These are phyloP conservation scores for Lachancea lanzarotensis DNA, from an alignment of 805 yeast species.

Conservation along the genomic window DNA sequence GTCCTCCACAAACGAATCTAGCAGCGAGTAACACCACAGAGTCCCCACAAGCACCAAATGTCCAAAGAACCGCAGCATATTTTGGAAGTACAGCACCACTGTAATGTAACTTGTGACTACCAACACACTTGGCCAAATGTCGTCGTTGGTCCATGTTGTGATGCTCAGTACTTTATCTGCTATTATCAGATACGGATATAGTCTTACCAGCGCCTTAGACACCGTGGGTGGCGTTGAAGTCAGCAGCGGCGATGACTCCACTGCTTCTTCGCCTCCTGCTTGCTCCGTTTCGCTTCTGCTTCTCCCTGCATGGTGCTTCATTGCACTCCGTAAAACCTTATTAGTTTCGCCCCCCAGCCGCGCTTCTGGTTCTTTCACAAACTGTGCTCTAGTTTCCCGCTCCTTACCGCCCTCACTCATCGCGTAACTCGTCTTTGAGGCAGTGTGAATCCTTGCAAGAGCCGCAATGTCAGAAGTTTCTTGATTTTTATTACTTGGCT, in stretches of 20 bases:
- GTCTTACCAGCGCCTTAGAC: slow-evolving; percentile 69
- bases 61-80: slow-evolving; percentile 72
- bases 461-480: neutral
- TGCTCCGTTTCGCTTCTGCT: slow-evolving; percentile 8
- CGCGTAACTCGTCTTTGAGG: neutral
- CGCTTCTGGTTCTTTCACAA: slow-evolving; percentile 18
- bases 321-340: slow-evolving; percentile 22
- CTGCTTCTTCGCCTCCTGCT: slow-evolving; percentile 13
- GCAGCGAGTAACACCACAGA: slow-evolving; percentile 51
- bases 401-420: slow-evolving; percentile 11
- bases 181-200: slow-evolving; percentile 79
- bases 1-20: slow-evolving; percentile 50
- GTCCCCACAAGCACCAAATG: slow-evolving; percentile 64
- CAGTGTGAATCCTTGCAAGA: neutral
- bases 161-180: slow-evolving; percentile 64
- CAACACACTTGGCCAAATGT: slow-evolving; percentile 66
- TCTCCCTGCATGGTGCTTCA: slow-evolving; percentile 15
- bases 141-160: slow-evolving; percentile 88
- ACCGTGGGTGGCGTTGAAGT: slow-evolving; percentile 89
- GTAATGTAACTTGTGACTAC: slow-evolving; percentile 49
- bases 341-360: slow-evolving; percentile 29
- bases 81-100: slow-evolving; percentile 69
- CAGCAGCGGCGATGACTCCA: slow-evolving; percentile 66
- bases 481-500: neutral
- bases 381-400: slow-evolving; percentile 25